Base-by-base conservation (phyloP, 495 filamentous ascomycete genomes). In the Lasiosphaeris hirsuta region DNA sequence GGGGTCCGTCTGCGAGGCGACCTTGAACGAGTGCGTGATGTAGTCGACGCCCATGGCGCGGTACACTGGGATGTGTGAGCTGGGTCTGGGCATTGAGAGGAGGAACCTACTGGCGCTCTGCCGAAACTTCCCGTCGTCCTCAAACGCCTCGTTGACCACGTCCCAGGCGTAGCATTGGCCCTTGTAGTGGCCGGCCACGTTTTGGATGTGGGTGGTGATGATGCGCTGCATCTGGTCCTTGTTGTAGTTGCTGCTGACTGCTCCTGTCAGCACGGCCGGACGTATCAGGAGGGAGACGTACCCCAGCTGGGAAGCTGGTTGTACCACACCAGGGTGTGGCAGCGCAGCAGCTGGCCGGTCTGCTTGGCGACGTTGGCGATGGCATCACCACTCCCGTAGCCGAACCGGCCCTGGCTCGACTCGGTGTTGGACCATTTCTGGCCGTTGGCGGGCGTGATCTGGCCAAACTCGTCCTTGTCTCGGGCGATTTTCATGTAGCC, bases 251-350 rank as follows among this genome's bases (percentile, higher is more conserved):
- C 59, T 57, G 47, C 58, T 56, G 30, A 61, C 58, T 60, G 9
- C 13, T 36, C 37, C 10, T 15, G 10, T 35, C 47, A 35, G 23
- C 33, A 11, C 3, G 47, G 47, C 9, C 4, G 2, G 18, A 6
- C 7, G n/a, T 39, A 30, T 30, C 23, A 30, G 23, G 23, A 30
- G 9, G 30, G 13, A 1, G 9, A 5, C 36, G 18, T 23, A 61
- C 74, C 78, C 80, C 79, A 85, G 49, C 57, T 72, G 2, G 84
- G 80, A 9, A 84, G 62, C 53, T 86, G 81, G 18, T 72, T 75
- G 58, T 84, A 72, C 82, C 81, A 87, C 0, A 84, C 79, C 14
- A 85, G 63, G 9, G 75, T 84, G 57, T 85, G 81, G 40, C 81
- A 84, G 17, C 81, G 64, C 36, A 85, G 54, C 14, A 74, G 62